These are phyloP conservation scores for Solanum chiquidenum DNA, from an alignment of 257 asterid species.

Conservation along the genomic window DNA sequence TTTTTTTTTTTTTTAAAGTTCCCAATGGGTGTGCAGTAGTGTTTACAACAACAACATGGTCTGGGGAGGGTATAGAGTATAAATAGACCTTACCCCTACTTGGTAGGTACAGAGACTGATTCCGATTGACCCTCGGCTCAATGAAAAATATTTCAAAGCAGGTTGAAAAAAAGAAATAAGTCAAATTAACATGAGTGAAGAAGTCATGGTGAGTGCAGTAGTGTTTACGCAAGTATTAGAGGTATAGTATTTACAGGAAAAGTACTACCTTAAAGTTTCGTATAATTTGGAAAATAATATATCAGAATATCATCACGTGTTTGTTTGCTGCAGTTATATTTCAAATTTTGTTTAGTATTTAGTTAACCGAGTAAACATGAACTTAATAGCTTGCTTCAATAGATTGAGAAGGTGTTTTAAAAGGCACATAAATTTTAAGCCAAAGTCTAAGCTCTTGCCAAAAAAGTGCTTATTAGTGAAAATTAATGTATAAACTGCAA, in stretches of 20 bases:
- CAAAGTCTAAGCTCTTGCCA: not conserved
- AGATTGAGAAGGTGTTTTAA: not conserved
- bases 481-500: not conserved
- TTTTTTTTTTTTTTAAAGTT: not conserved
- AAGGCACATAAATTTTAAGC: not conserved
- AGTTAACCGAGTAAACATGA: not conserved
- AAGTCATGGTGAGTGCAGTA: not conserved
- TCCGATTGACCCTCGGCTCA: not conserved
- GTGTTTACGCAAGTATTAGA: not conserved
- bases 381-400: not conserved
- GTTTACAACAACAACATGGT: not conserved
- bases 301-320: not conserved
- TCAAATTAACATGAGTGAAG: not conserved
- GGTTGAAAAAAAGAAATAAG: not conserved
- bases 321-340: not conserved
- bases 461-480: not conserved
- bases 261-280: not conserved
- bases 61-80: not conserved
- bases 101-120: not conserved
- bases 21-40: not conserved
- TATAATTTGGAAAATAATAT: not conserved
- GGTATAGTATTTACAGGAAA: not conserved
- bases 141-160: not conserved
- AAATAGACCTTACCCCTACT: not conserved
- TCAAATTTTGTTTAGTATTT: not conserved